These are phyloP conservation scores for Suhomyces maxii DNA, from an alignment of 1,139 yeast species.

Conservation along the genomic window DNA sequence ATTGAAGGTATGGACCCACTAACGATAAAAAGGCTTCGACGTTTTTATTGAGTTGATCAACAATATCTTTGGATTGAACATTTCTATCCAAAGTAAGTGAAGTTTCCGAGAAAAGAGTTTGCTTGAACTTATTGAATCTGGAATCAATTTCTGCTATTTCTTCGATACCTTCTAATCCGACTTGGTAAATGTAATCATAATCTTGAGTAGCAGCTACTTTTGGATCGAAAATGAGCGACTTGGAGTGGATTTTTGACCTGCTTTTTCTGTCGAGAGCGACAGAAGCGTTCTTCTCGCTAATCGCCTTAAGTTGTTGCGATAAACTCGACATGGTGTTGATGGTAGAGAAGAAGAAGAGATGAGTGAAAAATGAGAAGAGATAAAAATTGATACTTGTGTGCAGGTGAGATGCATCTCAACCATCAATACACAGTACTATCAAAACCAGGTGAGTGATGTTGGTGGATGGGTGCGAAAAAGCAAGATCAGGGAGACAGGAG, in stretches of 20 bases:
- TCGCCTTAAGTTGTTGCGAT: slow-evolving; percentile 77
- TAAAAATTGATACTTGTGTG: slow-evolving; percentile 2
- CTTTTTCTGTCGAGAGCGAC: slow-evolving; percentile 84
- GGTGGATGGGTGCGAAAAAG: not conserved
- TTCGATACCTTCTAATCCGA: slow-evolving; percentile 73
- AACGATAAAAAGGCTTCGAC: slow-evolving; percentile 72
- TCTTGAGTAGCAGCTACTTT: slow-evolving; percentile 92
- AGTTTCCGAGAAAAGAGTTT: slow-evolving; percentile 77
- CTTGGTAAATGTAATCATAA: slow-evolving; percentile 73
- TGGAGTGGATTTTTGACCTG: slow-evolving; percentile 82
- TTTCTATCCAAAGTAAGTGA: slow-evolving; percentile 77
- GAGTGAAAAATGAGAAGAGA: slow-evolving; percentile 10
- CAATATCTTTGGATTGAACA: slow-evolving; percentile 74
- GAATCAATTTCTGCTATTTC: slow-evolving; percentile 71
- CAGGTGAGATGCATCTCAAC: slow-evolving; percentile 2
- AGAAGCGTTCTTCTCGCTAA: slow-evolving; percentile 66
- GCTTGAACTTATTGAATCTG: slow-evolving; percentile 68
- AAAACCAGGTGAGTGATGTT: not conserved
- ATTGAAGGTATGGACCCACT: slow-evolving; percentile 71
- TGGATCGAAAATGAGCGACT: slow-evolving; percentile 83
- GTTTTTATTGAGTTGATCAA: slow-evolving; percentile 70
- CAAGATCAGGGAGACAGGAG: too few species aligned
- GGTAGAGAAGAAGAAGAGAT: slow-evolving; percentile 1
- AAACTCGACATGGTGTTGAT: slow-evolving; percentile 50
- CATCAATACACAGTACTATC: not conserved